phyloP scores from a whole-genome alignment of 192 early-diverging fungal genomes.

The Neocallimastix lanati region DNA sequence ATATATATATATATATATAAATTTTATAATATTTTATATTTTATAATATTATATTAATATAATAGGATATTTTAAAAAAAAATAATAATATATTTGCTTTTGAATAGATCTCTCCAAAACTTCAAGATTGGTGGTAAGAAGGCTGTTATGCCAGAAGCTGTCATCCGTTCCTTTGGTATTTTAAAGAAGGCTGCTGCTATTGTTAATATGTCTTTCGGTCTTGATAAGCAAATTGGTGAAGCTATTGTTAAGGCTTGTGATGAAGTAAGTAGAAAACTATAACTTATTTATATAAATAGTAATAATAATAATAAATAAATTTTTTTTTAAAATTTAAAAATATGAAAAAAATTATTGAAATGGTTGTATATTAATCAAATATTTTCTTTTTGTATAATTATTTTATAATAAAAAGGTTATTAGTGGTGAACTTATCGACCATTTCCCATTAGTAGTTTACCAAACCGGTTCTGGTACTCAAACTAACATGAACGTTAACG shows the following conservation, averaged over 20 bases:
- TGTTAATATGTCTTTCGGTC: constrained; percentile 81
- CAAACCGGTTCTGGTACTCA: constrained; percentile 89
- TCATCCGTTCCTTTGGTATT: constrained; percentile 88
- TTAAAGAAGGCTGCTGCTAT: constrained; percentile 88
- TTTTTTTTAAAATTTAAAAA: too few species aligned
- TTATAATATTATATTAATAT: too few species aligned
- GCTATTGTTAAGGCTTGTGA: constrained; percentile 78
- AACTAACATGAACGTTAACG: constrained; percentile 96
- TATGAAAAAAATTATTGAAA: too few species aligned
- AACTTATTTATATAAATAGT: too few species aligned
- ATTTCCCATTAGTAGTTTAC: constrained; percentile 98
- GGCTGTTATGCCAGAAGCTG: constrained; percentile 87
- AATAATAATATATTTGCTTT: too few species aligned
- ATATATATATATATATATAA: too few species aligned
- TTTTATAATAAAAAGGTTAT: too few species aligned
- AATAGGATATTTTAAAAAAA: too few species aligned
- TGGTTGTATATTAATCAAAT: neutral
- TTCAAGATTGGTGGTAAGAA: constrained; percentile 87
- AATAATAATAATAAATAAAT: too few species aligned
- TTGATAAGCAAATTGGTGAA: constrained; percentile 61
- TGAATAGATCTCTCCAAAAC: constrained; percentile 75
- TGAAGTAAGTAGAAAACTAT: constrained; percentile 29
- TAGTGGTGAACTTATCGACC: constrained; percentile 72
- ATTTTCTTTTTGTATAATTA: too few species aligned
- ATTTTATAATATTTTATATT: too few species aligned